Evolutionary conservation across 164 flowering plant species (phyloP), one percentile per base, ranked within the genome.

Genomic region (Protea cynaroides): DNA sequence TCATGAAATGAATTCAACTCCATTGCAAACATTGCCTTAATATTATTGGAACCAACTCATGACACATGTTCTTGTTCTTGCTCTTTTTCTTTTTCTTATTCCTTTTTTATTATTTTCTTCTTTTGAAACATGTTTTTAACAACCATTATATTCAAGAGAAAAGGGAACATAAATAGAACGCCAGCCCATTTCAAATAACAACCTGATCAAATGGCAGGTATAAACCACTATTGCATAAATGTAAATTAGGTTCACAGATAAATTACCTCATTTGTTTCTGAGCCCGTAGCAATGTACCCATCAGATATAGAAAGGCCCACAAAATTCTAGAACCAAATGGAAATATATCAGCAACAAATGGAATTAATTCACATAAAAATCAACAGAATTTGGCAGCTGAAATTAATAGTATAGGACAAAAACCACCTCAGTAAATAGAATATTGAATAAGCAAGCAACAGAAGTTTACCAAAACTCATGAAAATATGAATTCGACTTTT

Each of bases 251-350:
- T 13, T 52, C 64, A 43, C 19, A 59, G 17, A 37, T 57, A 58
- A 49, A 53, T 53, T 81, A 94, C 99, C 99, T 94, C 99, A 76
- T 94, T 91, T 61, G 99, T 91, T 75, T 94, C 99, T 17, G 99
- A 94, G 66, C 99, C 97, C 0, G 96, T 90, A 17, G 94, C 96
- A 50, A 95, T 90, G 74, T 88, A 95, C 62, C 97, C 96, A 62
- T 95, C 96, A 53, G 84, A 80, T 52, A 90, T 84, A 12, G 99
- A 92, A 65, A 95, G 74, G 34, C 99, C 99, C 44, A 95, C 99
- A 70, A 95, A 95, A 79, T 90, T 95, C 99, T 95, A 87, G 25
- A 79, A 78, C 18, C 57, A 75, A 71, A 65, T 58, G 61, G 68
- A 67, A 22, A 64, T 34, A n/a, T 22, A 70, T 68, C 55, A 75